A percentile compares a stretch with the other conserved stretches of the same genome.
phyloP scores from a whole-genome alignment of 805 yeast species.

The Teunomyces kruisii region DNA sequence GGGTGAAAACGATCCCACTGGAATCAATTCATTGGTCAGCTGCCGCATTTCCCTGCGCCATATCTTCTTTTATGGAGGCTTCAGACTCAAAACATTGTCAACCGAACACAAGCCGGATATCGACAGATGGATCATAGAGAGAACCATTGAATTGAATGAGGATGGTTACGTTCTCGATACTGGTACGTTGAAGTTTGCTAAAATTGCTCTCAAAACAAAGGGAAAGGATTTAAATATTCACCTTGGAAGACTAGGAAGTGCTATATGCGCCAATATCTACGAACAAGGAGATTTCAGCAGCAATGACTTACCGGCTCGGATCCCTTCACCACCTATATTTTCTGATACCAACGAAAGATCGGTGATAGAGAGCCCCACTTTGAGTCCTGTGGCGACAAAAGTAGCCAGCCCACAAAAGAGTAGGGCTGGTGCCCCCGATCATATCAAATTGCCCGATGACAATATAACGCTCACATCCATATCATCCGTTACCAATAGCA shows the following conservation, averaged over 20 bases:
- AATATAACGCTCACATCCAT: constrained; percentile 1
- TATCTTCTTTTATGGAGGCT: constrained; percentile 70
- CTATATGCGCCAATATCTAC: constrained; percentile 26
- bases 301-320: constrained; percentile 9
- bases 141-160: constrained; percentile 48
- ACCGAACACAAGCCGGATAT: constrained; percentile 20
- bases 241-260: constrained; percentile 34
- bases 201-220: constrained; percentile 30
- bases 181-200: constrained; percentile 46
- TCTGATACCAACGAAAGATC: constrained; percentile 9
- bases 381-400: neutral
- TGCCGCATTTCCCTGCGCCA: constrained; percentile 55
- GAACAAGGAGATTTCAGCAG: constrained; percentile 8
- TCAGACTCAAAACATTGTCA: constrained; percentile 36
- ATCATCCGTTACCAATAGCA: constrained; percentile 1
- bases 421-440: neutral
- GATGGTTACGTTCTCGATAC: constrained; percentile 62
- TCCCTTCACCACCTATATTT: constrained; percentile 21
- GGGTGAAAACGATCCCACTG: constrained; percentile 50
- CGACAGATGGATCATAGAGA: constrained; percentile 39
- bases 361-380: neutral
- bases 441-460: neutral
- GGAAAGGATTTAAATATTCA: constrained; percentile 8
- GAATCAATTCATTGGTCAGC: constrained; percentile 49
- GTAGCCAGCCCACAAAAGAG: neutral